These are phyloP conservation scores for Penicillium sp. DNA, from an alignment of 2,329 filamentous ascomycete species.

Conservation along the genomic window DNA sequence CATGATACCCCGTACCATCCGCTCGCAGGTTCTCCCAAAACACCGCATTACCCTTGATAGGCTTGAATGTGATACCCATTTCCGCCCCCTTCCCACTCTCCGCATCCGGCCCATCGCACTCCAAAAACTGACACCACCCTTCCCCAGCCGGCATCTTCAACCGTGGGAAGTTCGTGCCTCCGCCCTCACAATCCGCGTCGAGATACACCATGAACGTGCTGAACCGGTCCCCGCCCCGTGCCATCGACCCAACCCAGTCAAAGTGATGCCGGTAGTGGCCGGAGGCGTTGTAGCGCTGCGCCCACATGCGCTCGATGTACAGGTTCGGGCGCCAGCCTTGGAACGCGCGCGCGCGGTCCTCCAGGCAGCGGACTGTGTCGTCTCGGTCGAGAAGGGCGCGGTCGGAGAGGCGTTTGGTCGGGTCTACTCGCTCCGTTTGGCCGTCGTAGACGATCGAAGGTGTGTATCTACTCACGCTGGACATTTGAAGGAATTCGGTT, in stretches of 20 bases:
- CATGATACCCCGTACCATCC: slow-evolving; percentile 57
- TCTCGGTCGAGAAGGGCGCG: slow-evolving; percentile 49
- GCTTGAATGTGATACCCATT: slow-evolving; percentile 57
- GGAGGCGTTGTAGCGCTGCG: slow-evolving; percentile 57
- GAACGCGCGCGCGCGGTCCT: slow-evolving; percentile 57
- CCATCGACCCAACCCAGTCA: slow-evolving; percentile 53
- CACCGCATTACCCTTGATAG: slow-evolving; percentile 58
- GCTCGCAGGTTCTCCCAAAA: slow-evolving; percentile 61
- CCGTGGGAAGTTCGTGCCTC: slow-evolving; percentile 61
- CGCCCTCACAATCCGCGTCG: slow-evolving; percentile 53
- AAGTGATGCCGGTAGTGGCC: slow-evolving; percentile 62
- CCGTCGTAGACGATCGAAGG: slow-evolving; percentile 57
- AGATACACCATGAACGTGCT: slow-evolving; percentile 65
- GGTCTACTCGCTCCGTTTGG: slow-evolving; percentile 48
- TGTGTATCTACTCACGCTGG: slow-evolving; percentile 49
- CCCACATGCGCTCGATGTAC: slow-evolving; percentile 61
- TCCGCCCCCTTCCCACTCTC: slow-evolving; percentile 10
- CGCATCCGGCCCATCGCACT: slow-evolving; percentile 46
- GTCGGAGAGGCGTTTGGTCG: slow-evolving; percentile 54
- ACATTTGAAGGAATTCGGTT: neutral
- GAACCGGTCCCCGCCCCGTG: slow-evolving; percentile 45
- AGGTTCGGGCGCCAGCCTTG: slow-evolving; percentile 60
- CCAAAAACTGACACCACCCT: slow-evolving; percentile 59
- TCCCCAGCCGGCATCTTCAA: slow-evolving; percentile 45
- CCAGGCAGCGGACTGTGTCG: slow-evolving; percentile 56